phyloP scores from a whole-genome alignment of 2,329 filamentous ascomycete species.

The Thelonectria olida region DNA sequence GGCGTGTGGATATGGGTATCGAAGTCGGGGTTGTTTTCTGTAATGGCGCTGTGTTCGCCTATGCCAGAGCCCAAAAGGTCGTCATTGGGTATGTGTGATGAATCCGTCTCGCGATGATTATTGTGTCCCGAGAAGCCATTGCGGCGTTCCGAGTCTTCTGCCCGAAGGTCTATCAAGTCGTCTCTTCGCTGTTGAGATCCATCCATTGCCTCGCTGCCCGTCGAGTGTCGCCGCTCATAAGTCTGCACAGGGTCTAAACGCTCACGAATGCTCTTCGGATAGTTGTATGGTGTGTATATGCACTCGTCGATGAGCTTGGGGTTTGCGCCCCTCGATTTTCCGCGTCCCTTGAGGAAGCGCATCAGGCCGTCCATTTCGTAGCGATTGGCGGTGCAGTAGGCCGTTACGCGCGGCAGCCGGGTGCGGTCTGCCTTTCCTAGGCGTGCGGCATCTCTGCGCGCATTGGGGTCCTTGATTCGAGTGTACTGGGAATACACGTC shows the following conservation, averaged over 20 bases:
- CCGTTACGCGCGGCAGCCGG: conserved; percentile 87
- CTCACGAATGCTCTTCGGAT: conserved; percentile 58
- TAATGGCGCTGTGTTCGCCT: conserved; percentile 49
- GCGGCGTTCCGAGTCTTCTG: conserved; percentile 44
- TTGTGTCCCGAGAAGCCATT: conserved; percentile 42
- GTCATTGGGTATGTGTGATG: conserved; percentile 40
- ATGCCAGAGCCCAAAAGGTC: conserved; percentile 47
- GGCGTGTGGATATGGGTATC: conserved; percentile 91
- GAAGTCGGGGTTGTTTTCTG: conserved; percentile 72
- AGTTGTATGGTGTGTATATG: conserved; percentile 94
- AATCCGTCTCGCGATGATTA: conserved; percentile 34
- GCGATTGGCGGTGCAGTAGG: conserved; percentile 93
- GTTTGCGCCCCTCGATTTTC: conserved; percentile 78
- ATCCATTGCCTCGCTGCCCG: conserved; percentile 69
- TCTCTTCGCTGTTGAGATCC: conserved; percentile 56
- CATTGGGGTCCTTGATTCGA: conserved; percentile 95
- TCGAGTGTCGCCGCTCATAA: conserved; percentile 77
- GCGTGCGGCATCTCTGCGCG: conserved; percentile 88
- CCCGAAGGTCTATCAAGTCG: conserved; percentile 70
- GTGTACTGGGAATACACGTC: conserved; percentile 99
- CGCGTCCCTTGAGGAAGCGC: conserved; percentile 87
- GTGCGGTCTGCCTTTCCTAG: conserved; percentile 93
- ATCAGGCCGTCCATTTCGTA: conserved; percentile 92
- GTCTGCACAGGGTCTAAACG: conserved; percentile 52
- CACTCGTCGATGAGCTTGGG: conserved; percentile 98